Base-by-base conservation (phyloP, 805 yeast species). In the Candida ipomoeae region DNA sequence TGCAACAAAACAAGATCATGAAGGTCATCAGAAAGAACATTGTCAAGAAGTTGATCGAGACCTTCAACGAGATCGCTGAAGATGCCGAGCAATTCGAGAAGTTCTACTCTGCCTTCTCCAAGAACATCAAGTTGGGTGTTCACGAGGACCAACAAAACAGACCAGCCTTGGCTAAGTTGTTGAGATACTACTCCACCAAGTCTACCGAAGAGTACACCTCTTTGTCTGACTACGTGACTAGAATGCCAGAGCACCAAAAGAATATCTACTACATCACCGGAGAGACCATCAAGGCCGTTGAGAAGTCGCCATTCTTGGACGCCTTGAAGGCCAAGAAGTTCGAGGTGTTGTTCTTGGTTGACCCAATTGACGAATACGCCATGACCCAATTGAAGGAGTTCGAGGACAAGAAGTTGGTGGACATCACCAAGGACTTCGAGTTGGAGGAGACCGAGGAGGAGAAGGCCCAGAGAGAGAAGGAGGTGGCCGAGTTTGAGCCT, bases 241-340 rank as follows among this genome's bases (percentile, higher is more conserved):
- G 98, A 80, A 94, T 94, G 99, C 96, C 94, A 73, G 97, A 90
- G 79, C 97, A 89, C 82, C 99, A 94, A 82, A 91, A 94, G 94
- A 94, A 94, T 83, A 89, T 94, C 69, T 94, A 94, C 85, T 94
- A 82, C 84, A 94, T 94, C 75, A 94, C 99, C 70, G 99, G 99
- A 86, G 99, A 94, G 82, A 83, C 96, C 55, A 74, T 89, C 71
- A 92, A 94, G 85, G 89, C 96, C 63, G 96, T 94, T 67, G 97
- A 94, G 83, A 89, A 89, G 78, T 92, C 98, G 63, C 99, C 99
- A 77, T 94, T 94, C 88, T 84, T 94, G 75, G 98, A 94, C 68
- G 97, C 96, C 62, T 85, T 92, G 77, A 94, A 91, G 83, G 96
- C 96, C 63, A 95, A 94, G 85, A 87, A 89, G 81, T 94, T 94